Percentiles rank a stretch among this genome's conserved stretches.
Evolutionary conservation across 2,329 filamentous ascomycete species (phyloP).

Genomic region (Colletotrichum salicis): DNA sequence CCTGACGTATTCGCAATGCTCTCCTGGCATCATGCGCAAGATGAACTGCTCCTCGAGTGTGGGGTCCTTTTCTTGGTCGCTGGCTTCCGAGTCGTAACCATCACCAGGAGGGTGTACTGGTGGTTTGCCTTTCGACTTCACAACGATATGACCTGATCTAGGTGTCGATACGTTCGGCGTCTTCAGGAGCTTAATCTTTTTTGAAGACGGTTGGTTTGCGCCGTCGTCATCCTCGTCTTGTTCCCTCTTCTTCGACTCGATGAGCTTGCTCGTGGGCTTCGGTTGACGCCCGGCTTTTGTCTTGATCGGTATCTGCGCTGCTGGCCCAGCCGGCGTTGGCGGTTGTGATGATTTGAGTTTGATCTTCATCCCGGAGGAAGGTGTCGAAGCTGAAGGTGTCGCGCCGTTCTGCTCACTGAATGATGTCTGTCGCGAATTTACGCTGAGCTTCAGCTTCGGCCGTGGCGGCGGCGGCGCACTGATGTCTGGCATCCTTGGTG

Average conservation of each 20-base stretch:
- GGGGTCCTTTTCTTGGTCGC: slow-evolving; percentile 88
- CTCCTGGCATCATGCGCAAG: slow-evolving; percentile 86
- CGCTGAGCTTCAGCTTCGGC: slow-evolving; percentile 41
- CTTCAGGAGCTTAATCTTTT: slow-evolving; percentile 65
- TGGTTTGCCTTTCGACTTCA: slow-evolving; percentile 75
- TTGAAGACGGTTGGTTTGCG: slow-evolving; percentile 48
- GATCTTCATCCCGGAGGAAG: slow-evolving; percentile 46
- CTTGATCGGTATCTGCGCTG: slow-evolving; percentile 50
- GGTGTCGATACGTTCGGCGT: slow-evolving; percentile 44
- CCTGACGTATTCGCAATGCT: slow-evolving; percentile 85
- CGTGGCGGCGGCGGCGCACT: slow-evolving; percentile 36
- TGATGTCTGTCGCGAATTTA: slow-evolving; percentile 34
- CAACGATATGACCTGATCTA: slow-evolving; percentile 49
- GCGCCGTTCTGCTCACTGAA: slow-evolving; percentile 36
- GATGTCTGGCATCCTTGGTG: slow-evolving; percentile 31
- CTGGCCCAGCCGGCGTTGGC: slow-evolving; percentile 46
- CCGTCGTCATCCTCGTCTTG: slow-evolving; percentile 65
- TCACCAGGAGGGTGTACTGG: slow-evolving; percentile 80
- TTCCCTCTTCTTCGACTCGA: slow-evolving; percentile 70
- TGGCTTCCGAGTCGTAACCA: slow-evolving; percentile 96
- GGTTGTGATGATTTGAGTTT: slow-evolving; percentile 53
- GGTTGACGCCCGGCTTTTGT: slow-evolving; percentile 70
- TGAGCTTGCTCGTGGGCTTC: slow-evolving; percentile 68
- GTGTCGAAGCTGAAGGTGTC: slow-evolving; percentile 36
- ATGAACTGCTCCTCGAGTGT: slow-evolving; percentile 91